Evolutionary conservation across 257 asterid species (phyloP).

Genomic region (Asclepias syriaca): DNA sequence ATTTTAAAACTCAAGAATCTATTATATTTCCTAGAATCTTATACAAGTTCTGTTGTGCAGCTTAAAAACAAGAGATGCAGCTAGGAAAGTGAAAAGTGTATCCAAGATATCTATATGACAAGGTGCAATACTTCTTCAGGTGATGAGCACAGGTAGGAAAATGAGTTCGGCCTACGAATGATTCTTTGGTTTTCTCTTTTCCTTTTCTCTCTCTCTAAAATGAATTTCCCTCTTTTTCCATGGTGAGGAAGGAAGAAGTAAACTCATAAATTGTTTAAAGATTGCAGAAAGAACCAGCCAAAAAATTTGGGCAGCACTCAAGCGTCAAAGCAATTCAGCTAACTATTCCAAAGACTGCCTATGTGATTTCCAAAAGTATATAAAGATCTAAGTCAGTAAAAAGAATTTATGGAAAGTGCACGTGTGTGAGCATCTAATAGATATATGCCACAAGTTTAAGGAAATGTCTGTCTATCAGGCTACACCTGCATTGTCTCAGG

Average conservation of each 20-base stretch:
- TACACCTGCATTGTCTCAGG: slow-evolving; percentile 52
- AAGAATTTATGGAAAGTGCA: neutral
- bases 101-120: neutral
- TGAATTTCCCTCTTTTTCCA: neutral
- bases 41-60: neutral
- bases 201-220: neutral
- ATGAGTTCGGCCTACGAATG: neutral
- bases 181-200: neutral
- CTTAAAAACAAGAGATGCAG: neutral
- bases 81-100: neutral
- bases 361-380: neutral
- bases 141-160: neutral
- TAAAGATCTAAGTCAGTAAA: neutral
- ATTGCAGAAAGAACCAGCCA: neutral
- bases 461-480: neutral
- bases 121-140: neutral
- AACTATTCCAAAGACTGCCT: neutral
- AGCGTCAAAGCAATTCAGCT: neutral
- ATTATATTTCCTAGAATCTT: neutral
- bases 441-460: neutral
- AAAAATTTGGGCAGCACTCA: neutral
- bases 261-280: neutral
- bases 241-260: neutral
- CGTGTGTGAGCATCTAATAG: neutral
- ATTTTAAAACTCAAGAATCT: neutral